phyloP scores from a whole-genome alignment of 768 basidiomycete genomes.

The Lentinula sp. region DNA sequence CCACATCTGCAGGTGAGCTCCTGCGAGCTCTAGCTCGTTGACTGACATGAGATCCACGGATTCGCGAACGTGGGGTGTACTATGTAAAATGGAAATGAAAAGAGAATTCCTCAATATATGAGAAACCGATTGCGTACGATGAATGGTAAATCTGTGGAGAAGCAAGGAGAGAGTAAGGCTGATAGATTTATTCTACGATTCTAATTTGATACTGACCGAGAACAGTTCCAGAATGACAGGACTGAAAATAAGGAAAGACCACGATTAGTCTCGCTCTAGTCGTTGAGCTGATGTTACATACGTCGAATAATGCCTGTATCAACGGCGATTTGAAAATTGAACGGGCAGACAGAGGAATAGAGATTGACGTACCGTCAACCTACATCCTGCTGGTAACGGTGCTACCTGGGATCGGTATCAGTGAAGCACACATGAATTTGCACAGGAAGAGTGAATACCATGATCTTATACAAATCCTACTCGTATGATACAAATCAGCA shows the following conservation, averaged over 20 bases:
- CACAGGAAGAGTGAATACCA: conserved; percentile 23
- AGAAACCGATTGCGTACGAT: conserved; percentile 21
- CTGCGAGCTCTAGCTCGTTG: conserved; percentile 29
- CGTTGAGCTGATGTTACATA: conserved; percentile 16
- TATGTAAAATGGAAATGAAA: conserved; percentile 13
- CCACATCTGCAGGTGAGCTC: conserved; percentile 66
- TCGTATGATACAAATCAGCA: neutral
- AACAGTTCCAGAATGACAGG: conserved; percentile 50
- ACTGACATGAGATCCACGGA: conserved; percentile 38
- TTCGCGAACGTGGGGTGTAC: conserved; percentile 56
- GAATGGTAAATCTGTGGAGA: conserved; percentile 37
- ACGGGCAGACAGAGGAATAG: neutral
- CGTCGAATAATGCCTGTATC: conserved; percentile 46
- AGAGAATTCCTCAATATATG: neutral
- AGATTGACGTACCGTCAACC: conserved; percentile 36
- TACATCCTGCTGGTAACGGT: conserved; percentile 40
- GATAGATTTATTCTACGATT: neutral
- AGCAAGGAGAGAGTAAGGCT: neutral
- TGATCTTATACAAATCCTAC: conserved; percentile 43
- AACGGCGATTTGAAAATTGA: neutral
- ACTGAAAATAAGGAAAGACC: conserved; percentile 19
- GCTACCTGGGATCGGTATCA: conserved; percentile 26
- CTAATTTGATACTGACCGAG: conserved; percentile 28
- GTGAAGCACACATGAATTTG: neutral
- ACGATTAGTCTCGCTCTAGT: neutral